A percentile compares a stretch with the other conserved stretches of the same genome.
Conservation (phyloP, 345 rosid species). For the Chamaenerion angustifolium region DNA sequence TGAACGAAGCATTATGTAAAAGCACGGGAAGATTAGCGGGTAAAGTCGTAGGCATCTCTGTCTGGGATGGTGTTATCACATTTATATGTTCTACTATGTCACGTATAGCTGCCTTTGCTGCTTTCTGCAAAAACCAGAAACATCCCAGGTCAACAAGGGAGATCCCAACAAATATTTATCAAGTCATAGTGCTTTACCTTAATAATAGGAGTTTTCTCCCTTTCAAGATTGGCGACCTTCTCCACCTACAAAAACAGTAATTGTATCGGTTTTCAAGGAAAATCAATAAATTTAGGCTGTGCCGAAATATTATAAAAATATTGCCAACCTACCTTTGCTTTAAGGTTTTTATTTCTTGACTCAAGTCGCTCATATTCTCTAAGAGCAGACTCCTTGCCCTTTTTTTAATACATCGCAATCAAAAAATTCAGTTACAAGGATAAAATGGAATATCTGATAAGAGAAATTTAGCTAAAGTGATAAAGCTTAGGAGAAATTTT, state of each 20-base stretch:
- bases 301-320: not conserved
- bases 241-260: not conserved
- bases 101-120: constrained; percentile 24
- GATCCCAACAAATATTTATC: not conserved
- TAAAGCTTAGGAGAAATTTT: too few relatives aligned
- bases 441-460: not conserved
- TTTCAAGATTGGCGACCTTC: not conserved
- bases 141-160: not conserved
- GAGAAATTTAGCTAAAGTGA: too few relatives aligned
- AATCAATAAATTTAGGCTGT: not conserved
- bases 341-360: constrained; percentile 46
- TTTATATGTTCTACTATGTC: constrained; percentile 23
- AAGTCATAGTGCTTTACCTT: not conserved
- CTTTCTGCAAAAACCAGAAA: constrained; percentile 23
- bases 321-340: constrained; percentile 55
- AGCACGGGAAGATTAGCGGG: constrained; percentile 31
- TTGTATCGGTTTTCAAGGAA: not conserved
- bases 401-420: constrained; percentile 8
- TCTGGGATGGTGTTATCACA: constrained; percentile 18
- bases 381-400: constrained; percentile 63
- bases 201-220: not conserved
- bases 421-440: not conserved
- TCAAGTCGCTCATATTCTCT: constrained; percentile 52
- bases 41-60: constrained; percentile 21
- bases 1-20: constrained; percentile 43